phyloP scores from a whole-genome alignment of 495 filamentous ascomycete genomes.

The Daldinia bambusicola region DNA sequence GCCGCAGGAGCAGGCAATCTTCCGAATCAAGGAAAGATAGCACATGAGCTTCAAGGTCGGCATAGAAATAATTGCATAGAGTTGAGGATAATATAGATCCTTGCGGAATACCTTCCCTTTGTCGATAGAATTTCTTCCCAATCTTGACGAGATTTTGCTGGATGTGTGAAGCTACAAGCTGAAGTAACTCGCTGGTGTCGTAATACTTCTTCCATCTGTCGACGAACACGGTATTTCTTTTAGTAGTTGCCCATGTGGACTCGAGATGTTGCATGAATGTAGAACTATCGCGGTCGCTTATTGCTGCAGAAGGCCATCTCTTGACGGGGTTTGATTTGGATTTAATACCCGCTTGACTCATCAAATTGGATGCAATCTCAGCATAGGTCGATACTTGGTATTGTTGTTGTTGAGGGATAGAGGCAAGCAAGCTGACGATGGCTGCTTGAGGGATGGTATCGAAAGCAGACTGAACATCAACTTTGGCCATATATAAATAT shows the following conservation, averaged over 20 bases:
- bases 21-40: constrained; percentile 70
- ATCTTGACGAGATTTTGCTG: constrained; percentile 85
- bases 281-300: constrained; percentile 59
- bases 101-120: constrained; percentile 90
- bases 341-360: constrained; percentile 23
- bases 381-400: constrained; percentile 82
- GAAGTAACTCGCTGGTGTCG: constrained; percentile 68
- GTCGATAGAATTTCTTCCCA: constrained; percentile 88
- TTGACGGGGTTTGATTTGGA: constrained; percentile 62
- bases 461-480: constrained; percentile 92
- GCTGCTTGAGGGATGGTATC: constrained; percentile 90
- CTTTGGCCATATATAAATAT: constrained; percentile 80
- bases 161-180: constrained; percentile 79
- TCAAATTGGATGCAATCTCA: constrained; percentile 68
- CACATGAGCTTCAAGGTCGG: constrained; percentile 75
- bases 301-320: constrained; percentile 72
- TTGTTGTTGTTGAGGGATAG: constrained; percentile 68
- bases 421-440: constrained; percentile 72
- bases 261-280: constrained; percentile 67
- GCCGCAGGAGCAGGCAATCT: constrained; percentile 75
- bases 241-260: constrained; percentile 55
- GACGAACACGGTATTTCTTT: constrained; percentile 79
- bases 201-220: constrained; percentile 67
- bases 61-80: constrained; percentile 95
- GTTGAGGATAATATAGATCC: constrained; percentile 86